Evolutionary conservation across 2,329 filamentous ascomycete species (phyloP), one percentile per base, ranked within the genome.

Genomic region (Ophiostoma novo-ulmi): DNA sequence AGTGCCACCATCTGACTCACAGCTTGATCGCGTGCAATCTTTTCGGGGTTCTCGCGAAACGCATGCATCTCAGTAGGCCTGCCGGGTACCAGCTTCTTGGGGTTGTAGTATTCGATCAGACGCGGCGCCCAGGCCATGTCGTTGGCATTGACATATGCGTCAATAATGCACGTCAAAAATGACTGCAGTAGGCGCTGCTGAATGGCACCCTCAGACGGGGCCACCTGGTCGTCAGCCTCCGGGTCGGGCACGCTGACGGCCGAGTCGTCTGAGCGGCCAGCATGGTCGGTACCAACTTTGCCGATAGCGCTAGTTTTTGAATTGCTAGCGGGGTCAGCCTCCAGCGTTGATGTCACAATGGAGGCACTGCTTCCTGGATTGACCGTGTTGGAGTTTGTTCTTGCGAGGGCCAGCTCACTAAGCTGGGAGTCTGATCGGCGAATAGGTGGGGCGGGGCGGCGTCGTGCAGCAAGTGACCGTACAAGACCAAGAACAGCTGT

Each of bases 111-210:
- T 78, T 94, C 91, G 73, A 91, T 83, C 70, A 93, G 78, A 68
- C 91, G 81, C 17, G 85, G 80, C 1, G 88, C 84, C 88, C 88
- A 90, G 65, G 86, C 84, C 77, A 90, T 78, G 35, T 82, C 81
- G 74, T 88, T 85, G 7, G 80, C 81, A 74, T 88, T 88, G 72
- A 92, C 84, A 74, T 92, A 94, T 65, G 89, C 86, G 77, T 94
- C 91, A 13, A 94, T 80, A 22, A 94, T 81, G 76, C 91, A 91
- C 0, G 90, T 92, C n/a, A 92, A 83, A 78, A 95, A 94, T 1
- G 89, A 88, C 76, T 92, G 89, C 35, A 94, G 80, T 20, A 94
- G 81, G 71, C 85, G 87, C 48, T 82, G 82, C 75, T 90, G 87
- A 72, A 93, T 81, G 10, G 83, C 85, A 1, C 81, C 81, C 77